Evolutionary conservation across 1,284 basidiomycete species (phyloP), one percentile per base, ranked within the genome.

Genomic region (Heliocybe sulcata): DNA sequence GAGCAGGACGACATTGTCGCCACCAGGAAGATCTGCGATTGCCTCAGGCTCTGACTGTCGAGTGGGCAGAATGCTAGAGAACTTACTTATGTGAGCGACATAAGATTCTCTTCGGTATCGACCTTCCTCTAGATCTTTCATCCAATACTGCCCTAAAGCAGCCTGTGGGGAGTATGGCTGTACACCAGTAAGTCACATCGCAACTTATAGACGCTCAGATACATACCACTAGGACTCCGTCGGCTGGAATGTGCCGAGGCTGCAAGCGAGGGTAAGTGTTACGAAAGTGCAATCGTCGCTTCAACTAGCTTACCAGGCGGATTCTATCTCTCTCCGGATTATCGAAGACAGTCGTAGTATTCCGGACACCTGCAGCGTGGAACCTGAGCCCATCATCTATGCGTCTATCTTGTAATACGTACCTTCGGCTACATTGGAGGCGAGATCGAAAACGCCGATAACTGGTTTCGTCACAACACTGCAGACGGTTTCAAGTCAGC

Each of bases 291-390:
- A 35, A 19, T 2, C 9, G 27, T 22, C n/a, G 19, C 35, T 19
- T 16, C 9, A 11, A 26, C 53, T 3, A 14, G 67, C 83, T 66
- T 58, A 88, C 88, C 63, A 94, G 71, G 62, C 97, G 81, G 23
- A 92, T 83, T 19, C 95, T 87, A 64, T 98, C 96, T 55, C 95
- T 82, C 53, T 90, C 89, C 49, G 91, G 90, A 60, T 86, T 91
- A 66, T 99, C 97, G 61, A 99, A 99, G 1, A 98, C 96, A 2
- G 94, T 98, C 0, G 97, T 99, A 0, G 97, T 99, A 66, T 99
- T 99, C 42, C 97, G 84, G 59, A 98, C 94, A 26, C 91, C 91
- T 89, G 63, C 23, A 50, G 3, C 3, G 27, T 25, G 6, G 27
- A 26, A 26, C 10, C 27, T 49, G 8, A 49, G 47, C 8, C 20